Evolutionary conservation across 257 asterid species (phyloP).

Genomic region (Nicotiana paniculata): DNA sequence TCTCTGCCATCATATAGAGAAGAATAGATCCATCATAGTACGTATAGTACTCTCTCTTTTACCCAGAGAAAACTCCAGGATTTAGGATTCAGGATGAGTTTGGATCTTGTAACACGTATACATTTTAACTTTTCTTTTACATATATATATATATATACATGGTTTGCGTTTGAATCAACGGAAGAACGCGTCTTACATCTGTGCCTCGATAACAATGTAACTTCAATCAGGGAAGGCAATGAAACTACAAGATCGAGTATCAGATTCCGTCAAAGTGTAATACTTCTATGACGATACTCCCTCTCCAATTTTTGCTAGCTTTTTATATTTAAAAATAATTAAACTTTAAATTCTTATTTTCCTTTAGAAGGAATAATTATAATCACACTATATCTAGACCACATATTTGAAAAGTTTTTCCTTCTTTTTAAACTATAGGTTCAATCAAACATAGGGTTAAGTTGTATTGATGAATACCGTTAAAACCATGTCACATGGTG

Average conservation of each 20-base stretch:
- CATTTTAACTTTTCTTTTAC: neutral
- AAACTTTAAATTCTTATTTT: no score
- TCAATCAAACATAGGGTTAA: neutral
- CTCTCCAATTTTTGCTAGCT: no score
- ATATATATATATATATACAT: neutral
- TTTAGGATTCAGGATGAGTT: neutral
- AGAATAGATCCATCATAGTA: conserved; percentile 15
- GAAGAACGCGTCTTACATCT: neutral
- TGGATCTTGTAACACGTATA: neutral
- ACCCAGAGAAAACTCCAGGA: neutral
- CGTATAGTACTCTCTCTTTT: neutral
- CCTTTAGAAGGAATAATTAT: no score
- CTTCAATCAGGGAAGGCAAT: neutral
- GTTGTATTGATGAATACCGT: neutral
- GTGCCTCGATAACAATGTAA: neutral
- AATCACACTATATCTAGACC: no score
- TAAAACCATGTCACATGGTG: conserved; percentile 18
- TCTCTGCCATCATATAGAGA: conserved; percentile 30
- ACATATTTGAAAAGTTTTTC: no score
- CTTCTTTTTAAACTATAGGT: no score
- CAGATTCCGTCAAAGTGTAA: neutral
- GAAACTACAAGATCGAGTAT: neutral
- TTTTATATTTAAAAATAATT: no score
- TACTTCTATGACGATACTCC: neutral
- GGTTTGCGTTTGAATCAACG: neutral